phyloP scores from a whole-genome alignment of 768 basidiomycete species.

The Kwoniella bestiolae region DNA sequence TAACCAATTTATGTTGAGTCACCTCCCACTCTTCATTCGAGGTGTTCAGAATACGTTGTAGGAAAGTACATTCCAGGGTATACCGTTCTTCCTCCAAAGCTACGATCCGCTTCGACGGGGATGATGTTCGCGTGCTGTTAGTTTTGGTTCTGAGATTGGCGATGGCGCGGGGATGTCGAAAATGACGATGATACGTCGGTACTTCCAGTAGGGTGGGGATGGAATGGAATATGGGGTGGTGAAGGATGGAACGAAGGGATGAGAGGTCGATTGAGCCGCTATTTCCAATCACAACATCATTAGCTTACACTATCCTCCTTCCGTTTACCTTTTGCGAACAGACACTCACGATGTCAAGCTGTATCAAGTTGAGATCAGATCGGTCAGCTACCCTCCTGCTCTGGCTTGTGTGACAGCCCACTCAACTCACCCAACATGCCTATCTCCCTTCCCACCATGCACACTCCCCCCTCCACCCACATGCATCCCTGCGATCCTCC shows the following conservation, averaged over 20 bases:
- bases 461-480: slow-evolving; percentile 13
- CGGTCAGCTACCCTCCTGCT: too few species aligned
- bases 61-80: neutral
- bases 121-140: neutral
- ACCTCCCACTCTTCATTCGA: slow-evolving; percentile 9
- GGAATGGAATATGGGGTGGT: slow-evolving; percentile 8
- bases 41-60: slow-evolving; percentile 5
- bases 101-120: neutral
- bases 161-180: neutral
- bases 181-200: slow-evolving; percentile 11
- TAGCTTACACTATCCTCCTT: too few species aligned
- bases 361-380: too few species aligned
- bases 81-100: slow-evolving; percentile 1
- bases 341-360: too few species aligned
- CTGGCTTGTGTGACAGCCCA: neutral
- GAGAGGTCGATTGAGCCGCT: slow-evolving; percentile 18
- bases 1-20: neutral
- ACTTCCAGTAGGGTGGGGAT: slow-evolving; percentile 27
- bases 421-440: slow-evolving; percentile 26
- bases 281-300: neutral
- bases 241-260: slow-evolving; percentile 20
- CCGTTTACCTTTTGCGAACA: too few species aligned
- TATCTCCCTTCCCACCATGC: slow-evolving; percentile 23
- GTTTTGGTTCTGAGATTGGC: neutral
- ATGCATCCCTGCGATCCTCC: slow-evolving; percentile 23